Evolutionary conservation across 345 rosid genomes (phyloP), one percentile per base, ranked within the genome.

Genomic region (Odontarrhena argentea): DNA sequence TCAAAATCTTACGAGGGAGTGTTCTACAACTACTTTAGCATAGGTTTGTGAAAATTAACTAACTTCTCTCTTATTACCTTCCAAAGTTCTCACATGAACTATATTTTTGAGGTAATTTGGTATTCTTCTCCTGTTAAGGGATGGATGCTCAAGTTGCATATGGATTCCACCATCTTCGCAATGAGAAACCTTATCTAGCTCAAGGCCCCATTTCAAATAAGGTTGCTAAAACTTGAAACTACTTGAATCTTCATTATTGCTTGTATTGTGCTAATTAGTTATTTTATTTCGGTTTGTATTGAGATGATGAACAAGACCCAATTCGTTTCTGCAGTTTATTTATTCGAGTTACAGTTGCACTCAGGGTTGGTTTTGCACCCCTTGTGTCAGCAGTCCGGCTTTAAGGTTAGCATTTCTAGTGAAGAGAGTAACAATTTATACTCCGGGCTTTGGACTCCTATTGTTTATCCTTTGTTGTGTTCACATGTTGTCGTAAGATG

Each of bases 61-160:
- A 37, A 64, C 38, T 32, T 38, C 36, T 18, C 24, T 26, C 40
- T 50, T 12, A 13, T 60, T 28, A 43, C 50, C 26, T 26, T 6
- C 7, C 26, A 3, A 61, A 24, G 28, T 2, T 41, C 63, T 34
- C 53, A 3, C 22, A 11, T 32, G 2, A 28, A 3, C 2, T 51
- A 15, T 30, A 25, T 1, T 37, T 9, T 7, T 11, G 55, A 13
- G 54, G 56, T 28, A 52, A 60, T 54, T 44, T 62, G 35, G 25
- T 40, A 6, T 51, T 74, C 40, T 54, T 37, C 62, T 63, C 57
- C 13, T 26, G 36, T 47, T 9, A 72, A 94, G 99, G 99, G 71
- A 95, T 95, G 99, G 99, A 95, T 74, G 99, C 99, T 74, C 89
- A 89, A 79, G 92, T 95, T 67, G 97, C 97, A 35, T 91, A 91